Conservation (phyloP, 306 rosid species). For the Potentilla sterilis region DNA sequence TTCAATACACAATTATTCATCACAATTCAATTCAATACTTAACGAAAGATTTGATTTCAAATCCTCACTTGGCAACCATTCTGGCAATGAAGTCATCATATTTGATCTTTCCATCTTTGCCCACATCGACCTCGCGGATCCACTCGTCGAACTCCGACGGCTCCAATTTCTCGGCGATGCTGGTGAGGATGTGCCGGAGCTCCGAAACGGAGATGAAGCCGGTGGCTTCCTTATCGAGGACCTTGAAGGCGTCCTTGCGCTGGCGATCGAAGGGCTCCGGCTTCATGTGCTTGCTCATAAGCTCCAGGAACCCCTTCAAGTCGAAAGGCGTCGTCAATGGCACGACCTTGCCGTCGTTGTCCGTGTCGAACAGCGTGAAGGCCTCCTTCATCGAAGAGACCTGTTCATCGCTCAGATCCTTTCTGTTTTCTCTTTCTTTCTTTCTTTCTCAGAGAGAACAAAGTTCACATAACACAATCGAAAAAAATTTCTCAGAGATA, state of each 20-base stretch:
- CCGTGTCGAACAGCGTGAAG: slow-evolving; percentile 87
- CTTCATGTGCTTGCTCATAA: slow-evolving; percentile 93
- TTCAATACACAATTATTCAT: no score
- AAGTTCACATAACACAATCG: no score
- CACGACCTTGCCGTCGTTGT: slow-evolving; percentile 83
- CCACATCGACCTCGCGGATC: slow-evolving; percentile 95
- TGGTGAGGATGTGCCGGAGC: slow-evolving; percentile 91
- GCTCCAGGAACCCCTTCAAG: slow-evolving; percentile 74
- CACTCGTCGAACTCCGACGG: slow-evolving; percentile 96
- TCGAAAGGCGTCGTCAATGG: slow-evolving; percentile 84
- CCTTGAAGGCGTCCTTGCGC: slow-evolving; percentile 92
- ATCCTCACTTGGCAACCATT: slow-evolving; percentile 87
- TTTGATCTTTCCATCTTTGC: slow-evolving; percentile 86
- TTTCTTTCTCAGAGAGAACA: no score
- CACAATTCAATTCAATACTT: no score
- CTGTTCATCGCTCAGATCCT: slow-evolving; percentile 91
- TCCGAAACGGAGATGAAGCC: slow-evolving; percentile 83
- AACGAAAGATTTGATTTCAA: no score
- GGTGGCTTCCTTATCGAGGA: slow-evolving; percentile 80
- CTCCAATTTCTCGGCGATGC: slow-evolving; percentile 95
- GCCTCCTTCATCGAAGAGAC: slow-evolving; percentile 93
- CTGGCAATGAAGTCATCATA: slow-evolving; percentile 94
- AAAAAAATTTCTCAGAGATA: no score
- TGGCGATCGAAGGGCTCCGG: slow-evolving; percentile 97
- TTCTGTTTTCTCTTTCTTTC: no score